Base-by-base conservation (phyloP, 2,329 filamentous ascomycete species). In the Colletotrichum filicis region DNA sequence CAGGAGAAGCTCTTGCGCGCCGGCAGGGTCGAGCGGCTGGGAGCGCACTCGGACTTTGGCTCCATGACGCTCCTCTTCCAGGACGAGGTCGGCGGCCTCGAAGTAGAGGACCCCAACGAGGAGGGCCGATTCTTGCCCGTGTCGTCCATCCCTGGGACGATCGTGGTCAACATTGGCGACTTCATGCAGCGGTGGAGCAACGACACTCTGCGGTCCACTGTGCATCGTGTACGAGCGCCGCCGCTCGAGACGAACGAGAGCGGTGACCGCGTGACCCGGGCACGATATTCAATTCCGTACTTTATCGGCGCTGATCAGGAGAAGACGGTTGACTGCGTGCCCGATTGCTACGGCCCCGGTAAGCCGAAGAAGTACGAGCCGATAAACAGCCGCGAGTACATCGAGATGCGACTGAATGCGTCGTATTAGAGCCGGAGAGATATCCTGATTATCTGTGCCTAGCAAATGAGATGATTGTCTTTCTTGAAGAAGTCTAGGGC, bases 231-330 rank as follows among this genome's bases (percentile, higher is more conserved):
- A 19, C 64, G 52, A 14, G 69, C 64, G 28, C 69, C 69, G 32
- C 69, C 58, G 76, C 28, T 76, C 5, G 73, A 73, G n/a, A 56
- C 71, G 8, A 42, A 37, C 16, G 66, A 64, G 4, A 60, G 81
- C 1, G 76, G 77, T 1, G 77, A 83, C 49, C 66, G 82, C 4
- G 85, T 88, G 82, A 88, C 87, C 3, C 80, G 81, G 37, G 83
- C 85, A 24, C 81, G 90, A 16, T 91, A 89, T 74, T 91, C 89
- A 9, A 91, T 91, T 65, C 88, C 89, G 0, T 91, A 90, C 76
- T 91, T 92, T 68, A 82, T 91, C 37, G 80, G 82, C 6, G 87
- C 89, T 0, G 85, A 90, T 74, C 80, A 83, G 3, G 82, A 86
- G 56, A 81, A 84, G 4, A 79, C 87, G 9, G 87, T 91, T 64